phyloP scores from a whole-genome alignment of 129 eudicot genomes.

The Ambrosia artemisiifolia region DNA sequence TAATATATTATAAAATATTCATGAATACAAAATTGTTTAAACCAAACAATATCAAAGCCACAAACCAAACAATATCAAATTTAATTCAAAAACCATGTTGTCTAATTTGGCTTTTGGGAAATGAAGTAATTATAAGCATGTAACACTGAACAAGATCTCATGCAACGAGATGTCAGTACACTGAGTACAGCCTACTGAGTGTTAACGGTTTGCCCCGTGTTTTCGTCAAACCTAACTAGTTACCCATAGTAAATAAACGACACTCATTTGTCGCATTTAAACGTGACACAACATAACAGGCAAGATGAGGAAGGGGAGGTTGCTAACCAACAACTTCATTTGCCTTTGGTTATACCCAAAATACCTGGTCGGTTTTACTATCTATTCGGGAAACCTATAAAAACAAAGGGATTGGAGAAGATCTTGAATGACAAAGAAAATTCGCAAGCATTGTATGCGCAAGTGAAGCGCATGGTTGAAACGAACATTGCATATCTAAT shows the following conservation, averaged over 20 bases:
- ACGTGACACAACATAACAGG: constrained; percentile 5
- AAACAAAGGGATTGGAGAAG: constrained; percentile 39
- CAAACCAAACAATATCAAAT: too few species aligned
- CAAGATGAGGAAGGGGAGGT: constrained; percentile 33
- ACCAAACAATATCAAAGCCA: too few species aligned
- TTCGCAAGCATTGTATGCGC: constrained; percentile 32
- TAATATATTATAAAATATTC: neutral
- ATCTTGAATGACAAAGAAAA: constrained; percentile 28
- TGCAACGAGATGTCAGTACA: too few species aligned
- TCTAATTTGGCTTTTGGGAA: too few species aligned
- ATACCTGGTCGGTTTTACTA: constrained; percentile 59
- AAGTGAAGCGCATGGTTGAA: constrained; percentile 45
- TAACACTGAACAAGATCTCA: too few species aligned
- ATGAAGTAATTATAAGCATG: too few species aligned
- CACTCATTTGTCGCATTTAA: neutral
- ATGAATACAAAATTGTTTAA: too few species aligned
- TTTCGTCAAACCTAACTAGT: too few species aligned
- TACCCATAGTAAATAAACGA: neutral
- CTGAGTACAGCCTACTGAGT: too few species aligned
- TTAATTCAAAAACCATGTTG: too few species aligned
- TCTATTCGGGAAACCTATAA: constrained; percentile 56
- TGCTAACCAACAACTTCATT: constrained; percentile 34
- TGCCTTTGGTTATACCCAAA: constrained; percentile 47
- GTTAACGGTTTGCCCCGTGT: neutral
- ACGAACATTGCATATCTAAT: constrained; percentile 34